Evolutionary conservation across 495 filamentous ascomycete genomes (phyloP).

Genomic region (Bryoglossum gracile): DNA sequence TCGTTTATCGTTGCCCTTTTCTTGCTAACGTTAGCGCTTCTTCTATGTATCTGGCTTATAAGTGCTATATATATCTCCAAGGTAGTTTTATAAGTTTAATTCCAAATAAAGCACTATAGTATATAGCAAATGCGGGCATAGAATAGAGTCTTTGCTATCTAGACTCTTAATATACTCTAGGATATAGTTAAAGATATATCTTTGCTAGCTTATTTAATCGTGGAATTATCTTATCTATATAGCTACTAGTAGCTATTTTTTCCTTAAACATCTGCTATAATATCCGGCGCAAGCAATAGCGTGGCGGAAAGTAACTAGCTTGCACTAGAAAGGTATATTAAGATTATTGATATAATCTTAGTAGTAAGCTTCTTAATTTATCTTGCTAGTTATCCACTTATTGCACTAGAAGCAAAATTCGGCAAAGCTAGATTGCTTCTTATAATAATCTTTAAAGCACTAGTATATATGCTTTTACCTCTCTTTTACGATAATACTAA

Average conservation of each 20-base stretch:
- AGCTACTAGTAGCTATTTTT: conserved; percentile 12
- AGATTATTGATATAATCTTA: conserved; percentile 20
- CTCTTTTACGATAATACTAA: conserved; percentile 13
- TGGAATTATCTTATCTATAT: conserved; percentile 12
- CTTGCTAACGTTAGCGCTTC: conserved; percentile 12
- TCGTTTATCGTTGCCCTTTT: conserved; percentile 11
- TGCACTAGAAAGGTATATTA: conserved; percentile 19
- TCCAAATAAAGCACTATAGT: conserved; percentile 15
- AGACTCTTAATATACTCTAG: neutral
- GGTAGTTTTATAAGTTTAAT: conserved; percentile 14
- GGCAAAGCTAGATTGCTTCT: conserved; percentile 17
- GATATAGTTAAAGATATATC: neutral
- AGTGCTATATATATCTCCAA: conserved; percentile 19
- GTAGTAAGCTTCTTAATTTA: conserved; percentile 20
- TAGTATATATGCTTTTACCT: conserved; percentile 20
- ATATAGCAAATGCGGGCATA: conserved; percentile 13
- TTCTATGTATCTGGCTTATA: conserved; percentile 11
- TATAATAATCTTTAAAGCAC: conserved; percentile 16
- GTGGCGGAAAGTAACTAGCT: conserved; percentile 18
- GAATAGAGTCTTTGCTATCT: conserved; percentile 11
- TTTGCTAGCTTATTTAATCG: conserved; percentile 9
- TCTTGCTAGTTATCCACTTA: conserved; percentile 15
- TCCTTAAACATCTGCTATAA: conserved; percentile 12
- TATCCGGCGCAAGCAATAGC: conserved; percentile 17
- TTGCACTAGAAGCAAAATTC: conserved; percentile 20